phyloP scores from a whole-genome alignment of 148 eudicot species.

The Fagopyrum tataricum region DNA sequence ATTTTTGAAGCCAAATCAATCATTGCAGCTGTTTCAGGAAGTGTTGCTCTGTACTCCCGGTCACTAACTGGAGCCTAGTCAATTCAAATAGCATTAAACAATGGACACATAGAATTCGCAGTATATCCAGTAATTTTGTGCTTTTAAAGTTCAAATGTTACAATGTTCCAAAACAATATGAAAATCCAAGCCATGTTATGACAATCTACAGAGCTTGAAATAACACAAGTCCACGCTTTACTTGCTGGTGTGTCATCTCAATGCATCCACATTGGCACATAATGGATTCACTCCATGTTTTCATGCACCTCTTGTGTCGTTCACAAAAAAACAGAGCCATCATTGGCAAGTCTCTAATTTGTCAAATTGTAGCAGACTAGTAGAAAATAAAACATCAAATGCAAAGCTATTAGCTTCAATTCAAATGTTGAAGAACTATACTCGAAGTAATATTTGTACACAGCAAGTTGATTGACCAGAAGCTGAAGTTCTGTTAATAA shows the following conservation, averaged over 20 bases:
- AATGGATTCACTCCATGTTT: neutral
- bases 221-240: neutral
- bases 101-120: neutral
- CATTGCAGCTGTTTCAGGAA: constrained; percentile 89
- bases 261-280: neutral
- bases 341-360: neutral
- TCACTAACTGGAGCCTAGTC: constrained; percentile 97
- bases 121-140: neutral
- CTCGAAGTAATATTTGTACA: neutral
- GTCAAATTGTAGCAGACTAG: neutral
- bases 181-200: neutral
- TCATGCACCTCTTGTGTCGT: neutral
- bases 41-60: constrained; percentile 81
- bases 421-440: neutral
- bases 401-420: neutral
- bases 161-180: neutral
- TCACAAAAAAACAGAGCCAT: neutral
- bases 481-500: neutral
- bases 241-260: neutral
- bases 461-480: neutral
- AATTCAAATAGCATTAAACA: constrained; percentile 7
- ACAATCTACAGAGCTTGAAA: neutral
- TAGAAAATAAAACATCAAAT: neutral
- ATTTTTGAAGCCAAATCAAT: constrained; percentile 84
- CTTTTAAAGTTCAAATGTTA: neutral